A percentile compares a stretch with the other conserved stretches of the same genome.
Evolutionary conservation across 2,329 filamentous ascomycete genomes (phyloP).

Genomic region (Ilyonectria robusta): DNA sequence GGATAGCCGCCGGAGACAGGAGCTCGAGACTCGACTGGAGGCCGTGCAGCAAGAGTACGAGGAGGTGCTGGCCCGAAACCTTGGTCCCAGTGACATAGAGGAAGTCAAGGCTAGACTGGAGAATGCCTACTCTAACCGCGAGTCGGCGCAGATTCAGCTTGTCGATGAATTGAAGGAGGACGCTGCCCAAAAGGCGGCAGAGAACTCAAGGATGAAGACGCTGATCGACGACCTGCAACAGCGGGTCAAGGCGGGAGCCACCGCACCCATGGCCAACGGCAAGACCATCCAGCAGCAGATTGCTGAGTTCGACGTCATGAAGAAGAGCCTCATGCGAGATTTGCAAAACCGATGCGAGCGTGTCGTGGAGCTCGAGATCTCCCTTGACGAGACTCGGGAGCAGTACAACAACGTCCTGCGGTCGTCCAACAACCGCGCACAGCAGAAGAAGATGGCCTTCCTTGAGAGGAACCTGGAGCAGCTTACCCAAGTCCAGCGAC

Average conservation of each 20-base stretch:
- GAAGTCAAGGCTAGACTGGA: constrained; percentile 87
- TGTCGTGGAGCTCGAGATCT: constrained; percentile 98
- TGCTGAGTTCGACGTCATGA: constrained; percentile 99
- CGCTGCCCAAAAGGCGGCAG: constrained; percentile 81
- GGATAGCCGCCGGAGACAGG: constrained; percentile 77
- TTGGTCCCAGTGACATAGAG: constrained; percentile 83
- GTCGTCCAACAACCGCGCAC: constrained; percentile 96
- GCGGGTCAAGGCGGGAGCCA: constrained; percentile 74
- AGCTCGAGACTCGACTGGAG: constrained; percentile 83
- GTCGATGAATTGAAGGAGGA: constrained; percentile 84
- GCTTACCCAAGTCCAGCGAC: constrained; percentile 95
- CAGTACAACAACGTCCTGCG: constrained; percentile 99
- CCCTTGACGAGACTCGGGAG: constrained; percentile 95
- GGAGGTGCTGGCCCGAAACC: constrained; percentile 82
- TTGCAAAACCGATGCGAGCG: constrained; percentile 98
- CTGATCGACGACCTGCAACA: constrained; percentile 86
- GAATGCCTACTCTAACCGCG: constrained; percentile 81
- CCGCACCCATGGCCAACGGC: constrained; percentile 78
- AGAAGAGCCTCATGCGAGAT: constrained; percentile 99
- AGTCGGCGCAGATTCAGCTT: constrained; percentile 80
- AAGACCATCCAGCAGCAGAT: constrained; percentile 98
- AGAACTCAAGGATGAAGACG: constrained; percentile 85
- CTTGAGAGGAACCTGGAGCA: constrained; percentile 98
- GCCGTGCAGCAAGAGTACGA: constrained; percentile 88
- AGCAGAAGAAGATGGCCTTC: constrained; percentile 99